Conservation (phyloP, 2,329 filamentous ascomycete genomes). For the Chalara sp. region DNA sequence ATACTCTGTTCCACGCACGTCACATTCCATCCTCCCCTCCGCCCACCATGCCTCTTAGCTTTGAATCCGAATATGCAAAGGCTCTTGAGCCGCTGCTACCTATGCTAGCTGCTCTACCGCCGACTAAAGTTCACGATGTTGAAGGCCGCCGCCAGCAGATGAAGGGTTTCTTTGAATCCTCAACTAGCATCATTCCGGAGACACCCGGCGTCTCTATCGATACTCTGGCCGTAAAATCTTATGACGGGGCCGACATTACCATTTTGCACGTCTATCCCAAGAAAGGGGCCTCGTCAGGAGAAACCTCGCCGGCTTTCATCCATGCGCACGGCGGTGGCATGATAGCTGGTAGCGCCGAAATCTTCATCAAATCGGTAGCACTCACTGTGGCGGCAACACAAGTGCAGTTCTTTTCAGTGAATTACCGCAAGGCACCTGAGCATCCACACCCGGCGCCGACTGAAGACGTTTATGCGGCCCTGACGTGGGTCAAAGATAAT, state of each 20-base stretch:
- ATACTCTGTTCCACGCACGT: no score
- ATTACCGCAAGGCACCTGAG: conserved; percentile 13
- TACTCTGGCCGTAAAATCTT: background rate
- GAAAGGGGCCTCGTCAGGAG: background rate
- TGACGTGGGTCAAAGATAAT: conserved; percentile 37
- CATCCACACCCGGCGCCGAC: conserved; percentile 3
- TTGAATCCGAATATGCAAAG: background rate
- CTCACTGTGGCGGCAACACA: background rate
- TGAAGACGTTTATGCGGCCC: conserved; percentile 37
- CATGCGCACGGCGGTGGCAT: background rate
- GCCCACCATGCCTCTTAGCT: background rate
- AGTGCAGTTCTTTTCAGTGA: conserved; percentile 15
- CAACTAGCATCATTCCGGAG: background rate
- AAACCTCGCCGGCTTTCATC: background rate
- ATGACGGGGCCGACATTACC: background rate
- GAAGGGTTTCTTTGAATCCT: background rate
- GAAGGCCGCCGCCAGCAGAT: background rate
- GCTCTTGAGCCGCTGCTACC: background rate
- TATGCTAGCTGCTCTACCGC: background rate
- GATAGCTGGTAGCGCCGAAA: background rate
- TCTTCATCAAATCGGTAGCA: background rate
- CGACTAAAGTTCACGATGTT: background rate
- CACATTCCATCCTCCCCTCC: no score
- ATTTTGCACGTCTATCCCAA: background rate
- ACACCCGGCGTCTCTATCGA: background rate